Evolutionary conservation across 2,329 filamentous ascomycete genomes (phyloP).

Genomic region (Thielaviopsis ethacetica): DNA sequence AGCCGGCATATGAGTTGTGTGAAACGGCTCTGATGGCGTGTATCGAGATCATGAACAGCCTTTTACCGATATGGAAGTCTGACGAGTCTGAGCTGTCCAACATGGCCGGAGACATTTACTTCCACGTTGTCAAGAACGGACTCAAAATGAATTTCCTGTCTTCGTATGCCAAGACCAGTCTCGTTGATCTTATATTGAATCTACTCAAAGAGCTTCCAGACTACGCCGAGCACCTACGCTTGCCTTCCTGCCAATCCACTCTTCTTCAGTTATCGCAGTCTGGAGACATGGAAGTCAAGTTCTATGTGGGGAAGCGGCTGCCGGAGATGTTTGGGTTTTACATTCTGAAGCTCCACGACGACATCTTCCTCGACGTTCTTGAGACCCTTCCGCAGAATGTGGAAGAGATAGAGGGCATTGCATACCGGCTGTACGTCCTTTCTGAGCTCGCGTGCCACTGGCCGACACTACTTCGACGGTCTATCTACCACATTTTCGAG

Average conservation of each 20-base stretch:
- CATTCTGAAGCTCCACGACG: conserved; percentile 67
- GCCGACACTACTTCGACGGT: conserved; percentile 71
- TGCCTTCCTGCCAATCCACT: conserved; percentile 48
- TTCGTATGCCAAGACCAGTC: conserved; percentile 44
- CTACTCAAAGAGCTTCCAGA: conserved; percentile 50
- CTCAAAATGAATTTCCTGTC: conserved; percentile 56
- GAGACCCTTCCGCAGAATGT: conserved; percentile 57
- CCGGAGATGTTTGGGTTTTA: conserved; percentile 66
- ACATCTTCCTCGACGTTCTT: conserved; percentile 72
- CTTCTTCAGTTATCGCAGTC: conserved; percentile 56
- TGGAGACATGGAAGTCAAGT: conserved; percentile 57
- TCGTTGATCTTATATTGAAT: conserved; percentile 53
- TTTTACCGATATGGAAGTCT: conserved; percentile 47
- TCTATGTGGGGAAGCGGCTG: conserved; percentile 52
- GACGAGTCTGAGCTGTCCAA: conserved; percentile 43
- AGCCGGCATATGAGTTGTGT: conserved; percentile 50
- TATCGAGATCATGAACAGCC: conserved; percentile 49
- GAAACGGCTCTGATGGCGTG: conserved; percentile 55
- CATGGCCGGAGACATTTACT: conserved; percentile 59
- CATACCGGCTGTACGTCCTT: conserved; percentile 62
- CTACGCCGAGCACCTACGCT: conserved; percentile 43
- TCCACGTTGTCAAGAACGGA: conserved; percentile 53
- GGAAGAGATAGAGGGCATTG: conserved; percentile 64
- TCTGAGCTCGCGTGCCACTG: conserved; percentile 64
- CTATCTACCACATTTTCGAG: conserved; percentile 90